phyloP scores from a whole-genome alignment of 2,329 filamentous ascomycete genomes.

The Penicillium brasilianum region DNA sequence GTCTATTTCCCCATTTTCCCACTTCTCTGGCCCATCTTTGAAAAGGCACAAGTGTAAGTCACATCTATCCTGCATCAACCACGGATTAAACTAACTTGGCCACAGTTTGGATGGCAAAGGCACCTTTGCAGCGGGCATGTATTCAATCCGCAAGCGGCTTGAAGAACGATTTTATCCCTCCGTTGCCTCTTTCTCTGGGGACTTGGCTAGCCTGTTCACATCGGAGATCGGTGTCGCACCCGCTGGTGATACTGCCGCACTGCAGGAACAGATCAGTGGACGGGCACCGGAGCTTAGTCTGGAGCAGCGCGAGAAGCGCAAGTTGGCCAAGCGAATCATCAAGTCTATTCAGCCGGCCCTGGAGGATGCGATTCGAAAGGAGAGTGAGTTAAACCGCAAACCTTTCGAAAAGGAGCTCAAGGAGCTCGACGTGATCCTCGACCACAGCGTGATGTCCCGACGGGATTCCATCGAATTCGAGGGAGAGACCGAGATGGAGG shows the following conservation, averaged over 20 bases:
- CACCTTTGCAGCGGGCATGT: slow-evolving; percentile 60
- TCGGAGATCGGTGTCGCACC: slow-evolving; percentile 58
- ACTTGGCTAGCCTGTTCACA: slow-evolving; percentile 62
- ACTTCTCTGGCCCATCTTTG: slow-evolving; percentile 76
- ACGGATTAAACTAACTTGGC: slow-evolving; percentile 24
- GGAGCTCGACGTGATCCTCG: slow-evolving; percentile 75
- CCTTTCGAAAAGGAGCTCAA: slow-evolving; percentile 71
- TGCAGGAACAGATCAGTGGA: slow-evolving; percentile 58
- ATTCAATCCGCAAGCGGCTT: slow-evolving; percentile 58
- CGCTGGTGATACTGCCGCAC: slow-evolving; percentile 51
- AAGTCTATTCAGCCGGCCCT: slow-evolving; percentile 79
- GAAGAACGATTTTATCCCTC: slow-evolving; percentile 64
- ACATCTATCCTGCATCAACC: slow-evolving; percentile 31
- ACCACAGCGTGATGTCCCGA: slow-evolving; percentile 64
- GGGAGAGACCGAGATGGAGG: slow-evolving; percentile 48
- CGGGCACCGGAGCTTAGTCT: slow-evolving; percentile 52
- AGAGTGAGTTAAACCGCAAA: slow-evolving; percentile 77
- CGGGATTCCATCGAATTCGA: slow-evolving; percentile 50
- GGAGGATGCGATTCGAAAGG: slow-evolving; percentile 75
- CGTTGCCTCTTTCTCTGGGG: slow-evolving; percentile 64
- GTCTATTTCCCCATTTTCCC: slow-evolving; percentile 89
- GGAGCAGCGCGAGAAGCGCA: slow-evolving; percentile 80
- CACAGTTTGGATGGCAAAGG: slow-evolving; percentile 57
- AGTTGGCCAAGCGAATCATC: slow-evolving; percentile 86
- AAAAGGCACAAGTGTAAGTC: slow-evolving; percentile 78